phyloP scores from a whole-genome alignment of 306 rosid genomes.

The Lathyrus aphaca region DNA sequence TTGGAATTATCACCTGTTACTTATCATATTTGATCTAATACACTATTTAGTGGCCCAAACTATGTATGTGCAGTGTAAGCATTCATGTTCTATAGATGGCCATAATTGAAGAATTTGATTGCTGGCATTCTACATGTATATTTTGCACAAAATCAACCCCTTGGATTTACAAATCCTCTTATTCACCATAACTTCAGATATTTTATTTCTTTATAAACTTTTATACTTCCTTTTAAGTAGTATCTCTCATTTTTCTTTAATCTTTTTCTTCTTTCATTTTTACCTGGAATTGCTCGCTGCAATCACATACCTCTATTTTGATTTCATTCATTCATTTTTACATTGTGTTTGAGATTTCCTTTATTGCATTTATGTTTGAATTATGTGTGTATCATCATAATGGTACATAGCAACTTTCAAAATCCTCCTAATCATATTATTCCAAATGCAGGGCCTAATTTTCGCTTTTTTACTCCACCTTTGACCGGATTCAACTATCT shows the following conservation, averaged over 20 bases:
- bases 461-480: no score
- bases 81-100: conserved; percentile 11
- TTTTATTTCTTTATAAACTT: neutral
- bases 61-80: neutral
- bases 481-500: no score
- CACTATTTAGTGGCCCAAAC: conserved; percentile 26
- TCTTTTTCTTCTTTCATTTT: no score
- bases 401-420: no score
- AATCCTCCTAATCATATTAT: no score
- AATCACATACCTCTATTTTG: no score
- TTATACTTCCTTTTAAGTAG: neutral
- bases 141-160: neutral
- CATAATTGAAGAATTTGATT: neutral
- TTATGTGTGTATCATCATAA: no score
- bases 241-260: neutral
- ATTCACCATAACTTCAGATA: neutral
- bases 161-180: neutral
- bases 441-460: no score
- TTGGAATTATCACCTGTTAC: neutral
- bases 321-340: no score
- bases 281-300: no score
- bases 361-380: no score
- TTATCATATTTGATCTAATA: neutral
- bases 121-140: neutral
- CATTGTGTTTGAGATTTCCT: no score